Base-by-base conservation (phyloP, 148 eudicot species). In the Dysphania ambrosioides region DNA sequence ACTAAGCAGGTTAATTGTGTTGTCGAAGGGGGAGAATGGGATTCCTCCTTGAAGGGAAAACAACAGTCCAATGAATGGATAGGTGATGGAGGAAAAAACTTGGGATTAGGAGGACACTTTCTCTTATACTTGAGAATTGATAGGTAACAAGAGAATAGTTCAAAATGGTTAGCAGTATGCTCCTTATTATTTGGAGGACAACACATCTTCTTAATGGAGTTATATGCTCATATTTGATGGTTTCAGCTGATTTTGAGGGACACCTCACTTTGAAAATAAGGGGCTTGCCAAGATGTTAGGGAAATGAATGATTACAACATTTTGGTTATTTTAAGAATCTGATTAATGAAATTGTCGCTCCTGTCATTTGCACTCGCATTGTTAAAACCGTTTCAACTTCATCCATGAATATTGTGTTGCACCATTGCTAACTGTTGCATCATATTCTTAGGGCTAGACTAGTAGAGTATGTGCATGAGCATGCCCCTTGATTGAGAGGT, bases 71-170 rank as follows among this genome's bases (percentile, higher is more conserved):
- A 76, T 47, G 57, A 76, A 76, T 36, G 66, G 67, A 66, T 76
- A n/a, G 66, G 61, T 58, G 70, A 70, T 49, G 42, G 79, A 80
- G 79, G 77, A 79, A 61, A 35, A 66, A 26, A 66, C 2, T 34
- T 57, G 2, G 38, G n/a, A 75, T 42, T 0, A 75, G 13, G 42
- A 32, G 5, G 19, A 0, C 18, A 13, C 15, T 16, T 53, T 38
- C 66, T 72, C 71, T 71, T 75, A 75, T 66, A 71, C n/a, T 4
- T 68, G 15, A 23, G 16, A 47, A 2, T 15, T 10, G 15, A 47
- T 24, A 42, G 26, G 21, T 23, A 57, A 36, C 2, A 31, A 26
- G 47, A 23, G 64, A 70, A 38, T 8, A 24, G 51, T 58, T 34
- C 30, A 41, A 56, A 60, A 7, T 51, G 24, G 36, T 70, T 38